A percentile compares a stretch with the other conserved stretches of the same genome.
phyloP scores from a whole-genome alignment of 176 grass and related monocot species.

The Aegilops bicornis region DNA sequence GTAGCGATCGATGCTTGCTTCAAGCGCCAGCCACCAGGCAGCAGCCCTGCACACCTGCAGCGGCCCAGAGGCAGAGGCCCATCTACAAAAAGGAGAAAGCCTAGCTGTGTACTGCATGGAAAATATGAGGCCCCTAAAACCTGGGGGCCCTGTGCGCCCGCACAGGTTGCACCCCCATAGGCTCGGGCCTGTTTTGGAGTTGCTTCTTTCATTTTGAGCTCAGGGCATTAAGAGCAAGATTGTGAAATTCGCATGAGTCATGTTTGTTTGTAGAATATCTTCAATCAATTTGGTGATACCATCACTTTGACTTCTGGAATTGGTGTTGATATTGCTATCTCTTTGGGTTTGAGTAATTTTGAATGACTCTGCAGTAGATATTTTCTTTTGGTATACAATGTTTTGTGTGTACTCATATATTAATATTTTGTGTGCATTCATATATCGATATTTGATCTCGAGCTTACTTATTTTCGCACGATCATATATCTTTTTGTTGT shows the following conservation, averaged over 20 bases:
- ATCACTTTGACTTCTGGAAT: neutral
- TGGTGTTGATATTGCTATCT: neutral
- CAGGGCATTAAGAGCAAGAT: neutral
- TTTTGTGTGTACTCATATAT: neutral
- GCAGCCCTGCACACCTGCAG: too few species aligned
- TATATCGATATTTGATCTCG: neutral
- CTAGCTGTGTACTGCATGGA: too few species aligned
- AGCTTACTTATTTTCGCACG: neutral
- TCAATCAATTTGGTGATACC: neutral
- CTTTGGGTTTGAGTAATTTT: neutral
- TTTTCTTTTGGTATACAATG: neutral
- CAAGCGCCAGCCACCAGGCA: too few species aligned
- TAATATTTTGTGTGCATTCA: neutral
- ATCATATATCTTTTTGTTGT: neutral
- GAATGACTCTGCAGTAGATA: neutral
- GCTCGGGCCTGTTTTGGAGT: neutral
- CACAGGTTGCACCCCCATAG: too few species aligned
- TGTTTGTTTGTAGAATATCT: neutral
- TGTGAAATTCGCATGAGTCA: neutral
- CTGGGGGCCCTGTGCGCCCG: too few species aligned
- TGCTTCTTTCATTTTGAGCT: conserved; percentile 14
- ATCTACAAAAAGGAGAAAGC: too few species aligned
- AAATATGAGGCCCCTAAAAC: too few species aligned
- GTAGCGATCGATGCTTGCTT: too few species aligned
- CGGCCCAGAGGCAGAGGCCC: too few species aligned